phyloP scores from a whole-genome alignment of 148 eudicot genomes.

The Vaccinium corymbosum region DNA sequence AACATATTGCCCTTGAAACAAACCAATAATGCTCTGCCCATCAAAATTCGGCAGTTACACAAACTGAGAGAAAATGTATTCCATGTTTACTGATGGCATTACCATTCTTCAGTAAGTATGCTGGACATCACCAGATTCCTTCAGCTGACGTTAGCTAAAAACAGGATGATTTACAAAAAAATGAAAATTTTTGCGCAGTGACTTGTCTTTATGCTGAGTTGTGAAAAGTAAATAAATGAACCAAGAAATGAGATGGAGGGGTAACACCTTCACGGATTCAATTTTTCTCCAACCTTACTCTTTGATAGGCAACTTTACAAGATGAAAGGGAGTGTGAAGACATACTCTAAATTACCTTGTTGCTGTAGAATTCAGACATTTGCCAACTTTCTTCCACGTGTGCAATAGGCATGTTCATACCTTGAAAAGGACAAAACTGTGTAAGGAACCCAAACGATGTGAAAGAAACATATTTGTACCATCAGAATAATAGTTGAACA shows the following conservation, averaged over 20 bases:
- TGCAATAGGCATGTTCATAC: conserved; percentile 97
- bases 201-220: neutral
- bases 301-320: neutral
- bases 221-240: neutral
- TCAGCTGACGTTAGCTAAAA: neutral
- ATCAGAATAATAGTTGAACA: neutral
- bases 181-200: neutral
- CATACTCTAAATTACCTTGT: conserved; percentile 56
- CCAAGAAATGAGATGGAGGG: neutral
- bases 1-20: neutral
- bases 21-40: neutral
- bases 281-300: neutral
- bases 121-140: too few relatives aligned
- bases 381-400: conserved; percentile 99
- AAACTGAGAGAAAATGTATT: neutral
- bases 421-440: conserved; percentile 27
- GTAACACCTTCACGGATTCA: neutral
- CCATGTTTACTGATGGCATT: neutral
- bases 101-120: neutral
- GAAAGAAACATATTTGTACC: neutral
- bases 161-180: neutral
- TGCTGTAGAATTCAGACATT: conserved; percentile 89
- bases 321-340: neutral
- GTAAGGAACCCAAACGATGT: neutral
- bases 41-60: neutral